Conservation (phyloP, 208 protist genomes). For the Crithidia expoeki region DNA sequence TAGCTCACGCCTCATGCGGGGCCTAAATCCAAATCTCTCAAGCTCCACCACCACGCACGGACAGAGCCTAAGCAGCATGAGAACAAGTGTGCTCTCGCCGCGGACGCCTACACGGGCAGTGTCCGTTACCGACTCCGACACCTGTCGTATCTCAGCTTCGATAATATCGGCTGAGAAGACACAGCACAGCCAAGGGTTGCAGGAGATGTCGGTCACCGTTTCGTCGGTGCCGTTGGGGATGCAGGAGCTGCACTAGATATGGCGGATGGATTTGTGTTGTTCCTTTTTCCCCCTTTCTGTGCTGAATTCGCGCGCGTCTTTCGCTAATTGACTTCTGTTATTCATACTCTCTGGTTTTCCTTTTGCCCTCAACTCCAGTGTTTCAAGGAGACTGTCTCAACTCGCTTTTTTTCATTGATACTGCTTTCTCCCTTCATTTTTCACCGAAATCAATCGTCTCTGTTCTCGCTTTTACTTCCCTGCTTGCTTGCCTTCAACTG, state of each 20-base stretch:
- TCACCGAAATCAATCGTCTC: too few species aligned
- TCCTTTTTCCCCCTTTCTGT: too few species aligned
- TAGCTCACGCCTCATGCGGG: background rate
- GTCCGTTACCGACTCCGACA: slow-evolving; percentile 1
- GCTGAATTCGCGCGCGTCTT: too few species aligned
- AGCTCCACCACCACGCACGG: slow-evolving; percentile 9
- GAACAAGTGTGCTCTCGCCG: slow-evolving; percentile 27
- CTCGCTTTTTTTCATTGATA: too few species aligned
- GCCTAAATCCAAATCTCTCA: slow-evolving; percentile 4
- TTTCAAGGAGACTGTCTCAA: too few species aligned
- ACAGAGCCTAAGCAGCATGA: background rate
- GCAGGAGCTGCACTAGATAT: background rate
- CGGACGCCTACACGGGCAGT: slow-evolving; percentile 4
- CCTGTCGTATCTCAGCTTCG: slow-evolving; percentile 2
- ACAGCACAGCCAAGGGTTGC: background rate
- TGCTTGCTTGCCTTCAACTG: background rate
- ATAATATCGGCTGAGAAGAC: slow-evolving; percentile 1
- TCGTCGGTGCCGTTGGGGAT: background rate
- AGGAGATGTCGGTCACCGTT: slow-evolving; percentile 10
- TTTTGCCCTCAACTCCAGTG: too few species aligned
- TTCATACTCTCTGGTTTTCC: too few species aligned
- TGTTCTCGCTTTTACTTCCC: too few species aligned
- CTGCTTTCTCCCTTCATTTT: too few species aligned
- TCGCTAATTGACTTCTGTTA: too few species aligned
- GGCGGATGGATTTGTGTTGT: too few species aligned